Conservation (phyloP, 1,139 yeast genomes). For the Taphrina deformans region DNA sequence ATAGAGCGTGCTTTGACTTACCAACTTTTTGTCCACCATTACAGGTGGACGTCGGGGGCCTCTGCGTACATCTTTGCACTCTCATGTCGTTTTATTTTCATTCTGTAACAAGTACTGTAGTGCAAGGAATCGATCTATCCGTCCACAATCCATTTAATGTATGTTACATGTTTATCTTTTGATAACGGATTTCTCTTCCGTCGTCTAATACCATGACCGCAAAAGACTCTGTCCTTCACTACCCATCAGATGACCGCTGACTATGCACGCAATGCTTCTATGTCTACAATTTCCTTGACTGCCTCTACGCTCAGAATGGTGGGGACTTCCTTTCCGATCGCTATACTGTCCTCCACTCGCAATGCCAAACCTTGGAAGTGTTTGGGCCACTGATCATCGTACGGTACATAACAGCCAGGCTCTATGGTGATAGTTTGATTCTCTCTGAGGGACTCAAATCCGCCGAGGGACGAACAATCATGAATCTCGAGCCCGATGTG, state of each 20-base stretch:
- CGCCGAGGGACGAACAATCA: constrained; percentile 37
- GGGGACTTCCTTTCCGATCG: constrained; percentile 70
- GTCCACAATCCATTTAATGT: too few species aligned
- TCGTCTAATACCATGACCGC: too few species aligned
- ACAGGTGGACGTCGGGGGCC: constrained; percentile 20
- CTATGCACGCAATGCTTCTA: constrained; percentile 50
- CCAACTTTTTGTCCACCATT: constrained; percentile 24
- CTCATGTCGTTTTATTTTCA: too few species aligned
- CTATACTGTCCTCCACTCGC: constrained; percentile 84
- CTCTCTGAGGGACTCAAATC: constrained; percentile 45
- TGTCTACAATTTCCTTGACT: constrained; percentile 76
- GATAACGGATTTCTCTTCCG: too few species aligned
- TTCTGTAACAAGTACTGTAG: too few species aligned
- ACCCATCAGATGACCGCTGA: too few species aligned
- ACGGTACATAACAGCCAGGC: constrained; percentile 90
- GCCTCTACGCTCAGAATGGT: constrained; percentile 73
- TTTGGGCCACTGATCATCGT: constrained; percentile 66
- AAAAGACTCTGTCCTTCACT: too few species aligned
- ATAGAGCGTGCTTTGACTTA: constrained; percentile 27
- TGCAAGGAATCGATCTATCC: too few species aligned
- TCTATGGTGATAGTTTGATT: constrained; percentile 88
- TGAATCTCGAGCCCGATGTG: constrained; percentile 79
- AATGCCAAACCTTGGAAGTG: constrained; percentile 87
- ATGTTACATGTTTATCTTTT: too few species aligned
- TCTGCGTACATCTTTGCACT: constrained; percentile 22